Percentiles rank a stretch among this genome's conserved stretches.
Conservation (phyloP, 176 grass and related monocot genomes). For the Thalia dealbata region DNA sequence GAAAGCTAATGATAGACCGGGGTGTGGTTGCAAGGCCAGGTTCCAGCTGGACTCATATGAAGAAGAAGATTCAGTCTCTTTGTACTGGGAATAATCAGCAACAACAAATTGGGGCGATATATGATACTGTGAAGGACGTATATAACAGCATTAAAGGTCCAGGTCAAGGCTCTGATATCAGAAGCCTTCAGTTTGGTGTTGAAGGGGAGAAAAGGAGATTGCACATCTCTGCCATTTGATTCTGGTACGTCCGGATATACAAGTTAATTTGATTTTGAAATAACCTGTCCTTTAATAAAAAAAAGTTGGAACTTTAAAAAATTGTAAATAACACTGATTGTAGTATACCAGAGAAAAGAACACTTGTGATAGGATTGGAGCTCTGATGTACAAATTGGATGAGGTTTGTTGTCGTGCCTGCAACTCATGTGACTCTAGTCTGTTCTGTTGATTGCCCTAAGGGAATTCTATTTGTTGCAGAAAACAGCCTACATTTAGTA, state of each 20-base stretch:
- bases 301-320: neutral
- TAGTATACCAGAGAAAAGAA: neutral
- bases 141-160: conserved; percentile 1
- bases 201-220: neutral
- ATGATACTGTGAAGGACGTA: conserved; percentile 33
- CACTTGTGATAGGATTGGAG: neutral
- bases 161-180: neutral
- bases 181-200: neutral
- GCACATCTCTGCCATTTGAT: neutral
- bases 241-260: neutral
- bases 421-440: conserved; percentile 85
- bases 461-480: conserved; percentile 87
- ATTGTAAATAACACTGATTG: neutral
- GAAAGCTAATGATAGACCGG: conserved; percentile 42
- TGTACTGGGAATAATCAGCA: conserved; percentile 44
- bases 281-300: neutral
- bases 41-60: conserved; percentile 57
- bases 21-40: conserved; percentile 45
- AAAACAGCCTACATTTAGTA: conserved; percentile 95
- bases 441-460: conserved; percentile 74
- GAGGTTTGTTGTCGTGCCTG: no score
- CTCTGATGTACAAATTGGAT: neutral
- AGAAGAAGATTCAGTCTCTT: conserved; percentile 50
- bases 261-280: neutral
- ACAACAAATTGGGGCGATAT: conserved; percentile 35